These are phyloP conservation scores for Hanseniaspora clermontiae DNA, from an alignment of 805 yeast genomes.

Conservation along the genomic window DNA sequence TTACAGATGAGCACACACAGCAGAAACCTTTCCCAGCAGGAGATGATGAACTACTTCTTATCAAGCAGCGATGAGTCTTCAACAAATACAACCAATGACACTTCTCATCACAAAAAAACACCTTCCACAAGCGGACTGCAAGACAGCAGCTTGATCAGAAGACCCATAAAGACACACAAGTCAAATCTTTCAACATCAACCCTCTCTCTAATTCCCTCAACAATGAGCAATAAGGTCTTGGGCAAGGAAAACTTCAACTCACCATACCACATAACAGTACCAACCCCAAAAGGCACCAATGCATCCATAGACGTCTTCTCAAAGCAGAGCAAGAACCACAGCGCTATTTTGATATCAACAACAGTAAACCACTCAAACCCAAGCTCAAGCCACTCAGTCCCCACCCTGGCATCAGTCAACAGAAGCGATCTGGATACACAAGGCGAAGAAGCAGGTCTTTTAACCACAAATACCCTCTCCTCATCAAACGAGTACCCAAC, in stretches of 20 bases:
- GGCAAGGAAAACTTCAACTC: constrained; percentile 25
- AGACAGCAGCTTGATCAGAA: background rate
- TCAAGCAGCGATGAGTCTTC: background rate
- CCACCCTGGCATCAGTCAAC: background rate
- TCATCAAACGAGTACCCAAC: constrained; percentile 46
- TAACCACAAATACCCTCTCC: constrained; percentile 5
- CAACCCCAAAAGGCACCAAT: constrained; percentile 24
- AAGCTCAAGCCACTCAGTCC: background rate
- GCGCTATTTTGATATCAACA: constrained; percentile 7
- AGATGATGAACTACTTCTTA: constrained; percentile 6
- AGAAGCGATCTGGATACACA: background rate
- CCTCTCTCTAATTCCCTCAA: background rate
- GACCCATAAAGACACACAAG: background rate
- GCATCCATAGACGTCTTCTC: background rate
- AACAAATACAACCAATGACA: background rate
- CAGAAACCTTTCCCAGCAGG: background rate
- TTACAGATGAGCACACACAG: background rate
- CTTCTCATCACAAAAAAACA: background rate
- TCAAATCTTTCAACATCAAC: background rate
- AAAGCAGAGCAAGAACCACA: background rate
- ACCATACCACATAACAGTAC: constrained; percentile 27
- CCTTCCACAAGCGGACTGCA: background rate
- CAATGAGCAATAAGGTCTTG: constrained; percentile 15
- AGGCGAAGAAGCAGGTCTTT: constrained; percentile 11
- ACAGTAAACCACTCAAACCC: background rate